phyloP scores from a whole-genome alignment of 495 filamentous ascomycete genomes.

The Penicillium arizonense region DNA sequence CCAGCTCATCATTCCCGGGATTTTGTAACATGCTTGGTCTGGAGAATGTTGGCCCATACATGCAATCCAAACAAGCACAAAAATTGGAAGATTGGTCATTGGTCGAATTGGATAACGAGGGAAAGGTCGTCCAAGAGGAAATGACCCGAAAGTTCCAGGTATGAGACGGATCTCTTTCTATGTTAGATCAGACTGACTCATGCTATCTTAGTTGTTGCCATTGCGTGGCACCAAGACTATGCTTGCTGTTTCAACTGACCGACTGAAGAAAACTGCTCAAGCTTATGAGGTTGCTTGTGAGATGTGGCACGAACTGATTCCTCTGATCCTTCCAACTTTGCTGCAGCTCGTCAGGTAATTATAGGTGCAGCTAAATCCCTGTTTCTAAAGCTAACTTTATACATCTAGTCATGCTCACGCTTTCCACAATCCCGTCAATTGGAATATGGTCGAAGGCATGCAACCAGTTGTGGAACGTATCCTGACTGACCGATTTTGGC shows the following conservation, averaged over 20 bases:
- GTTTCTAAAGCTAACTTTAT: conserved; percentile 5
- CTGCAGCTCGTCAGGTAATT: conserved; percentile 77
- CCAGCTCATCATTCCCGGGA: conserved; percentile 70
- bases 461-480: conserved; percentile 74
- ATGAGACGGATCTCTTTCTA: conserved; percentile 6
- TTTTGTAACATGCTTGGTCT: conserved; percentile 81
- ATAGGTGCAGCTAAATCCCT: neutral
- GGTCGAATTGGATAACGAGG: conserved; percentile 72
- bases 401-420: conserved; percentile 75
- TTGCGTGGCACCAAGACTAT: conserved; percentile 86
- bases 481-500: conserved; percentile 96
- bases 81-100: conserved; percentile 80
- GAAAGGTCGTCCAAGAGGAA: conserved; percentile 70
- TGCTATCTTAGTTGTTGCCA: conserved; percentile 59
- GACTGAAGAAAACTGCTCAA: conserved; percentile 65
- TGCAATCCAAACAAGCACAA: conserved; percentile 69
- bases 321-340: conserved; percentile 79
- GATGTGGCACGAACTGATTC: conserved; percentile 82
- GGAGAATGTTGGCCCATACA: conserved; percentile 75
- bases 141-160: conserved; percentile 68
- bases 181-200: conserved; percentile 5
- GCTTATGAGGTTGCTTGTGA: conserved; percentile 67
- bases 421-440: conserved; percentile 86
- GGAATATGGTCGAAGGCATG: conserved; percentile 80
- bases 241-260: conserved; percentile 85